Evolutionary conservation across 345 rosid species (phyloP).

Genomic region (Syzygium oleosum): DNA sequence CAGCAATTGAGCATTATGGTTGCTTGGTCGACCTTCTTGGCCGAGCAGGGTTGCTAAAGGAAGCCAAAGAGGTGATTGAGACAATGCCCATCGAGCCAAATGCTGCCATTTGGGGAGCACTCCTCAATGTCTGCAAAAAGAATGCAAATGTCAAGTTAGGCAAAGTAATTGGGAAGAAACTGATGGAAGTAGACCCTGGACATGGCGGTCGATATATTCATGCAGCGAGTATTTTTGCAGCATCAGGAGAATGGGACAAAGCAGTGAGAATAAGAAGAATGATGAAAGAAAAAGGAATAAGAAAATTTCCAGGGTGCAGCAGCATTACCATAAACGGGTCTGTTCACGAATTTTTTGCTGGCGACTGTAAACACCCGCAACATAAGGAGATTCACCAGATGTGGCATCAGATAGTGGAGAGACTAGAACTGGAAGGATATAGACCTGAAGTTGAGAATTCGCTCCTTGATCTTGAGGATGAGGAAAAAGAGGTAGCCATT

Average conservation of each 20-base stretch:
- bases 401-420: conserved; percentile 30
- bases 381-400: conserved; percentile 22
- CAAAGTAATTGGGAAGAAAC: conserved; percentile 39
- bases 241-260: conserved; percentile 45
- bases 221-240: conserved; percentile 43
- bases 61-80: conserved; percentile 36
- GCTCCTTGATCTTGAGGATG: conserved; percentile 33
- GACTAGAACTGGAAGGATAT: conserved; percentile 36
- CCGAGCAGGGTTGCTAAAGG: conserved; percentile 55
- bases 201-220: conserved; percentile 62
- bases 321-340: conserved; percentile 41
- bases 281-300: conserved; percentile 43
- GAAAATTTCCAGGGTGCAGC: conserved; percentile 59
- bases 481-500: conserved; percentile 42
- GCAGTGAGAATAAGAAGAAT: conserved; percentile 42
- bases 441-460: conserved; percentile 26
- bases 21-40: conserved; percentile 78
- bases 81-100: conserved; percentile 58
- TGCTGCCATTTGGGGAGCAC: conserved; percentile 53
- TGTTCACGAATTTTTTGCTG: conserved; percentile 51
- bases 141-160: conserved; percentile 44
- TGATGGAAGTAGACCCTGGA: conserved; percentile 37
- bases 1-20: conserved; percentile 71
- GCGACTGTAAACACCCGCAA: conserved; percentile 39
- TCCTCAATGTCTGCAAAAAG: conserved; percentile 55